phyloP scores from a whole-genome alignment of 208 protist genomes.

The Wallacemonas sp. region DNA sequence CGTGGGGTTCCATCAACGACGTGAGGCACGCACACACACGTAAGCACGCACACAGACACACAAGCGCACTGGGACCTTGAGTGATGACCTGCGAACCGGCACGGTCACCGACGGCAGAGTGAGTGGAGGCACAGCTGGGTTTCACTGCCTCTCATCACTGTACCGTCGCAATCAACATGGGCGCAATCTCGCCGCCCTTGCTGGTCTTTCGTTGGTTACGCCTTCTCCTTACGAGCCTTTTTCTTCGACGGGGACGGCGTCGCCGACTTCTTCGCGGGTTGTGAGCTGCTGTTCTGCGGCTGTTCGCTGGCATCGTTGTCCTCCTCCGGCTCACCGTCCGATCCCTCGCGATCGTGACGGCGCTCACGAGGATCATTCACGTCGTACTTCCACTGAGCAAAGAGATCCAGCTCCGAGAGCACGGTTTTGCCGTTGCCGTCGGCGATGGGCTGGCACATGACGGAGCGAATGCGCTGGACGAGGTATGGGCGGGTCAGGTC shows the following conservation, averaged over 20 bases:
- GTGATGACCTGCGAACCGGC: too few relatives aligned
- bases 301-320: slow-evolving; percentile 11
- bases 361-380: slow-evolving; percentile 59
- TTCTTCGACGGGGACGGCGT: slow-evolving; percentile 9
- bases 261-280: slow-evolving; percentile 9
- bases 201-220: too few relatives aligned
- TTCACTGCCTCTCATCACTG: neutral
- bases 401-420: slow-evolving; percentile 59
- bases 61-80: too few relatives aligned
- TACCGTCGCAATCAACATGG: too few relatives aligned
- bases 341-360: slow-evolving; percentile 18
- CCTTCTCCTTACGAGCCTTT: slow-evolving; percentile 24
- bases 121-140: too few relatives aligned
- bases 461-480: slow-evolving; percentile 28
- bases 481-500: slow-evolving; percentile 19
- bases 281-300: neutral
- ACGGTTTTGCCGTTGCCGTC: neutral
- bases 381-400: slow-evolving; percentile 73
- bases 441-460: slow-evolving; percentile 26
- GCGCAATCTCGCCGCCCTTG: too few relatives aligned
- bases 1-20: too few relatives aligned
- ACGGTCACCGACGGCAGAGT: too few relatives aligned
- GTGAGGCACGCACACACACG: too few relatives aligned
- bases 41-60: too few relatives aligned
- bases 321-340: neutral